These are phyloP conservation scores for Rhynchospora pubera DNA, from an alignment of 176 grass and related monocot genomes.

Conservation along the genomic window DNA sequence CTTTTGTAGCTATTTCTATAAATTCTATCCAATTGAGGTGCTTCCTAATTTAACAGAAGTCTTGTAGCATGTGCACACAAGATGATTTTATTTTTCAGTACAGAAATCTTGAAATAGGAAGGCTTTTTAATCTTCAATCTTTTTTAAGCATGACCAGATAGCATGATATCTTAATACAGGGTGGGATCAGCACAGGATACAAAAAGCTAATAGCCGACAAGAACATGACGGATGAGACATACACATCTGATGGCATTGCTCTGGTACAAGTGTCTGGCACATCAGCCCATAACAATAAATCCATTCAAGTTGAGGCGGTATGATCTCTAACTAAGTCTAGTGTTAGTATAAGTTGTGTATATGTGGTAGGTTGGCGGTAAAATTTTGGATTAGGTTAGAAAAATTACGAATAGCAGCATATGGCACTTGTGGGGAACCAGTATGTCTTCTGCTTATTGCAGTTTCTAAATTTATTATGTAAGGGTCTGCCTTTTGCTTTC, in stretches of 20 bases:
- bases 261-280: conserved; percentile 72
- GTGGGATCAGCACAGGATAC: conserved; percentile 70
- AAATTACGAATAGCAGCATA: neutral
- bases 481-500: neutral
- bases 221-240: conserved; percentile 47
- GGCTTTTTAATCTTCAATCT: neutral
- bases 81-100: neutral
- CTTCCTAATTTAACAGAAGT: neutral
- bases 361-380: neutral
- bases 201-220: conserved; percentile 59
- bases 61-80: neutral
- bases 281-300: conserved; percentile 71
- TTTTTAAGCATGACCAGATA: neutral
- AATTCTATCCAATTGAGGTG: neutral
- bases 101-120: neutral
- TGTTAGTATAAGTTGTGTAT: neutral
- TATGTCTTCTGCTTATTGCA: neutral
- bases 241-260: conserved; percentile 69
- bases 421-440: neutral
- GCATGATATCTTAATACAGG: conserved; percentile 28
- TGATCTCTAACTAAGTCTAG: neutral
- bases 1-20: neutral
- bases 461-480: neutral
- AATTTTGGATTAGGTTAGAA: neutral
- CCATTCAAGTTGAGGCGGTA: conserved; percentile 91